Percentiles rank a stretch among this genome's conserved stretches.
Evolutionary conservation across 768 basidiomycete species (phyloP).

Genomic region (Boletus barrowsii): DNA sequence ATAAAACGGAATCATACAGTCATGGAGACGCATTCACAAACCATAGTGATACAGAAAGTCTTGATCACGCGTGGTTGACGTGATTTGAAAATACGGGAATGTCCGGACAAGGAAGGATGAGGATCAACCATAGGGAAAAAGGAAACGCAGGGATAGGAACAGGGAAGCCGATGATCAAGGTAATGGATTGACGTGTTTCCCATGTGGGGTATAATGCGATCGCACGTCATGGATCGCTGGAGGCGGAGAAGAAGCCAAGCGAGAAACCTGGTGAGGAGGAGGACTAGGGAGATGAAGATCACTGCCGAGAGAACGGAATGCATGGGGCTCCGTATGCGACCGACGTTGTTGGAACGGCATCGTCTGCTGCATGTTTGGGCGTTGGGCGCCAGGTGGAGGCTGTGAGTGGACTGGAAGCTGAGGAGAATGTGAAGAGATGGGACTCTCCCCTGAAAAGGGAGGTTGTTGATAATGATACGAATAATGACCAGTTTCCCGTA

Average conservation of each 20-base stretch:
- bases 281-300: conserved; percentile 51
- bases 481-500: conserved; percentile 48
- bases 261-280: conserved; percentile 38
- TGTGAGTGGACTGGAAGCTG: conserved; percentile 38
- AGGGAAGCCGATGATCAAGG: conserved; percentile 36
- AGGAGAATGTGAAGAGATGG: conserved; percentile 43
- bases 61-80: conserved; percentile 23
- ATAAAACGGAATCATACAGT: conserved; percentile 28
- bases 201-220: conserved; percentile 38
- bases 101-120: conserved; percentile 23
- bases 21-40: conserved; percentile 19
- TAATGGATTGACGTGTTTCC: conserved; percentile 46
- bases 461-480: conserved; percentile 53
- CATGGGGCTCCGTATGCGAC: conserved; percentile 55
- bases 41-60: conserved; percentile 33
- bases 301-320: conserved; percentile 45
- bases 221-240: conserved; percentile 37
- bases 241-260: conserved; percentile 43
- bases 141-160: conserved; percentile 15
- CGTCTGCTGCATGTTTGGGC: conserved; percentile 41
- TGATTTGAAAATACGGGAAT: conserved; percentile 29
- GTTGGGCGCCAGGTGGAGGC: conserved; percentile 32
- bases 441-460: conserved; percentile 43
- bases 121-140: conserved; percentile 22
- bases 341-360: conserved; percentile 55